phyloP scores from a whole-genome alignment of 2,329 filamentous ascomycete genomes.

The Endoconidiophora laricicola region DNA sequence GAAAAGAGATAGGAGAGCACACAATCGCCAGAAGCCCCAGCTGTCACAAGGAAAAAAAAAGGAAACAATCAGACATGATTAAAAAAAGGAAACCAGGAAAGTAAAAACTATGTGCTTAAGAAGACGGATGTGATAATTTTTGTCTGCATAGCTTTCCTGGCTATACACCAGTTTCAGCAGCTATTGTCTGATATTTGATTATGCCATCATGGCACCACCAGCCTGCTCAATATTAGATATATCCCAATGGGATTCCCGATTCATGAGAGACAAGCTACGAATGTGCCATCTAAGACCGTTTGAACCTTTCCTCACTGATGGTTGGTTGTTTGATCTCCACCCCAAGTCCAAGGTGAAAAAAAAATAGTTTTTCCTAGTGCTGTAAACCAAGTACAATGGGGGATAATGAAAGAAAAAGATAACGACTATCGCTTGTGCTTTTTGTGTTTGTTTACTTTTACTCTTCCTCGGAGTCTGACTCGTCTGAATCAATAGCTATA shows the following conservation, averaged over 20 bases:
- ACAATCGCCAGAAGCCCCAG: neutral
- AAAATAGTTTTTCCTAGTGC: neutral
- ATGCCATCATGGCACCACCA: too few species aligned
- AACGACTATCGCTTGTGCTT: neutral
- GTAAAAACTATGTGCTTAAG: neutral
- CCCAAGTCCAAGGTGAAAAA: neutral
- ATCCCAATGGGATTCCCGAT: too few species aligned
- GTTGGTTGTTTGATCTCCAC: too few species aligned
- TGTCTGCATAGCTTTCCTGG: neutral
- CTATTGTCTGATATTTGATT: too few species aligned
- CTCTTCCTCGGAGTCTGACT: slow-evolving; percentile 32
- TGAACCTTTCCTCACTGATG: too few species aligned
- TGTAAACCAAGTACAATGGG: neutral
- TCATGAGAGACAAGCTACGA: neutral
- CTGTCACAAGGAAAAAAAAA: neutral
- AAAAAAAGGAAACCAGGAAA: slow-evolving; percentile 1
- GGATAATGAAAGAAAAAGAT: too few species aligned
- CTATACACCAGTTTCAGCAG: neutral
- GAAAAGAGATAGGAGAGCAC: neutral
- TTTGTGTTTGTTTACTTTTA: slow-evolving; percentile 20
- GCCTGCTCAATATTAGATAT: too few species aligned
- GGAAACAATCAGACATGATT: neutral
- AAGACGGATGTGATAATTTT: neutral
- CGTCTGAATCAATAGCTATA: slow-evolving; percentile 19
- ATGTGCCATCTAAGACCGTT: neutral